These are phyloP conservation scores for Prosopis cineraria DNA, from an alignment of 306 rosid species.

Conservation along the genomic window DNA sequence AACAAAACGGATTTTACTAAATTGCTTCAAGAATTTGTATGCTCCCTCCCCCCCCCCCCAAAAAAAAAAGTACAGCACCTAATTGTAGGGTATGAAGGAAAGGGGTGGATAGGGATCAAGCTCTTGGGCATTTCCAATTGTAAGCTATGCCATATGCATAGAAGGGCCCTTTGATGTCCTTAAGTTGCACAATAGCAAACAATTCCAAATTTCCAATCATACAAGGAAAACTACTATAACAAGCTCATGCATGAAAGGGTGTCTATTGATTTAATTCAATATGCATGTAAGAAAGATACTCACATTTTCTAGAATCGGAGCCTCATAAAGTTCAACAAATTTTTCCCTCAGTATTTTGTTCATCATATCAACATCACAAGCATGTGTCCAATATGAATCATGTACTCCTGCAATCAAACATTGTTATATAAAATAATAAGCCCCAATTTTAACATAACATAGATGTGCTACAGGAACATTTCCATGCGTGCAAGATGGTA, in stretches of 20 bases:
- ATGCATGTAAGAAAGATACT: slow-evolving; percentile 34
- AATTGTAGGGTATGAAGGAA: background rate
- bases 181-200: background rate
- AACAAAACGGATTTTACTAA: slow-evolving; percentile 13
- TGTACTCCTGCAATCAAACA: slow-evolving; percentile 83
- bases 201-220: background rate
- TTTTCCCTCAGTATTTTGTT: slow-evolving; percentile 82
- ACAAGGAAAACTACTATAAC: background rate
- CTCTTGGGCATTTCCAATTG: background rate
- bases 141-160: background rate
- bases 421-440: slow-evolving; percentile 6
- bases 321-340: slow-evolving; percentile 86
- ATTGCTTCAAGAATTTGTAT: background rate
- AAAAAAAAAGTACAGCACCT: background rate
- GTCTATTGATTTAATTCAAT: too few relatives aligned
- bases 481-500: background rate
- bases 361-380: slow-evolving; percentile 88
- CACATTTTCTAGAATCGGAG: slow-evolving; percentile 88
- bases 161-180: background rate
- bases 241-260: background rate
- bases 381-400: slow-evolving; percentile 99
- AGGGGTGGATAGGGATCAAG: background rate
- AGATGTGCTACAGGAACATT: background rate
- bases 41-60: too few relatives aligned
- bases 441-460: background rate